Conservation (phyloP, 2,329 filamentous ascomycete species). For the Aspergillus quadrilineatus region DNA sequence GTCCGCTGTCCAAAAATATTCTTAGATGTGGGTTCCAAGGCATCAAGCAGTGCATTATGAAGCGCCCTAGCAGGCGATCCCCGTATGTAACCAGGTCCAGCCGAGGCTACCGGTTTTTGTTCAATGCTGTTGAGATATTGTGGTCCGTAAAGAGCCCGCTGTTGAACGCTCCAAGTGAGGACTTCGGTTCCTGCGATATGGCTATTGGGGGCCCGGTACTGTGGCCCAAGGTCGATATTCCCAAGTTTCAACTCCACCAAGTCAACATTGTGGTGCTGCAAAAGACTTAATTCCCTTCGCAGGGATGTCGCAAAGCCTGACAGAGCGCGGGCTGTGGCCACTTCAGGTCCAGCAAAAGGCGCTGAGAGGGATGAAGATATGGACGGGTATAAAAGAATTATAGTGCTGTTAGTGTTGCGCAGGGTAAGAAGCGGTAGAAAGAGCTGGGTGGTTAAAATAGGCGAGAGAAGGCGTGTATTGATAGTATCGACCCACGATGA, state of each 20-base stretch:
- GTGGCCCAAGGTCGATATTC: conserved; percentile 79
- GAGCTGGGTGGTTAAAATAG: conserved; percentile 82
- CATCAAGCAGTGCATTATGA: conserved; percentile 87
- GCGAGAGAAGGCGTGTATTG: conserved; percentile 87
- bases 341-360: conserved; percentile 67
- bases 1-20: conserved; percentile 40
- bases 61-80: conserved; percentile 75
- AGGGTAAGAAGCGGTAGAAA: conserved; percentile 77
- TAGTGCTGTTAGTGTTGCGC: conserved; percentile 53
- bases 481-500: conserved; percentile 85
- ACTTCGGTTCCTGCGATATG: conserved; percentile 51
- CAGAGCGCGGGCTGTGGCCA: conserved; percentile 80
- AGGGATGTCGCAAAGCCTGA: conserved; percentile 81
- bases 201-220: conserved; percentile 46
- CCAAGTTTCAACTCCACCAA: conserved; percentile 89
- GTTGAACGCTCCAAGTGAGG: conserved; percentile 58
- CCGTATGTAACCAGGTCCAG: conserved; percentile 45
- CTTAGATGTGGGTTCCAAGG: conserved; percentile 59
- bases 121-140: conserved; percentile 47
- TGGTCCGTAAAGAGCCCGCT: conserved; percentile 52
- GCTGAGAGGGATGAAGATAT: conserved; percentile 46
- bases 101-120: conserved; percentile 38
- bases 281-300: conserved; percentile 71
- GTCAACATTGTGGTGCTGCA: conserved; percentile 61
- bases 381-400: conserved; percentile 47